These are phyloP conservation scores for Setaria italica DNA, from an alignment of 202 grass and related monocot genomes.

Conservation along the genomic window DNA sequence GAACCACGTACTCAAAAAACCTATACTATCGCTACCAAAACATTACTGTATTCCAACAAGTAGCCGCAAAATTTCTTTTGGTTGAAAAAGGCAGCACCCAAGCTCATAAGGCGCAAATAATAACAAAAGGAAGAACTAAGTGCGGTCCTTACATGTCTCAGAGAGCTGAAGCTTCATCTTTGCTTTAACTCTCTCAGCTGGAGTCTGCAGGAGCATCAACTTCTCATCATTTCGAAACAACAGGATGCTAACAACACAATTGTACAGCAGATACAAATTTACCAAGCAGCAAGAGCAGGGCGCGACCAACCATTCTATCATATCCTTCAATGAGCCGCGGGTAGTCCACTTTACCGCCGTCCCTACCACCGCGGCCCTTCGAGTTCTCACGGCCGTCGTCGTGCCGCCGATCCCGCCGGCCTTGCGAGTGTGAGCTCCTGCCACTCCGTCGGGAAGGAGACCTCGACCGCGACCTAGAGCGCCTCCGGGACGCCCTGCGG, in stretches of 20 bases:
- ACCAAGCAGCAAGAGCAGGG: slow-evolving; percentile 1
- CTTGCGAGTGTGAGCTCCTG: slow-evolving; percentile 37
- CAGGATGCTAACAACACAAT: background rate
- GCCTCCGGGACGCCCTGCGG: slow-evolving; percentile 30
- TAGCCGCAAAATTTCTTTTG: background rate
- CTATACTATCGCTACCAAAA: background rate
- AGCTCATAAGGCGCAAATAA: background rate
- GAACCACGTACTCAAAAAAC: background rate
- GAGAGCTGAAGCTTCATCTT: slow-evolving; percentile 98
- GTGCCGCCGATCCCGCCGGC: slow-evolving; percentile 40
- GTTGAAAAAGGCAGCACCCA: slow-evolving; percentile 8
- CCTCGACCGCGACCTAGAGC: slow-evolving; percentile 44
- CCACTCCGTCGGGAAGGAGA: slow-evolving; percentile 47
- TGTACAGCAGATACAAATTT: background rate
- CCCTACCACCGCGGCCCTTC: slow-evolving; percentile 41
- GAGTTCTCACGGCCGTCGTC: slow-evolving; percentile 47
- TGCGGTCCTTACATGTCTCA: slow-evolving; percentile 60
- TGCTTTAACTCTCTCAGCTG: slow-evolving; percentile 87
- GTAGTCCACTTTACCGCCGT: slow-evolving; percentile 60
- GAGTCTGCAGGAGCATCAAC: slow-evolving; percentile 61
- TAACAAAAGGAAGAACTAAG: background rate
- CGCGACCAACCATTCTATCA: slow-evolving; percentile 63
- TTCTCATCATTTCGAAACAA: background rate
- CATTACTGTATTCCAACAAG: background rate
- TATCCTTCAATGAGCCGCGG: slow-evolving; percentile 70